Base-by-base conservation (phyloP, 1,284 basidiomycete species). In the Cryptococcus sp. region DNA sequence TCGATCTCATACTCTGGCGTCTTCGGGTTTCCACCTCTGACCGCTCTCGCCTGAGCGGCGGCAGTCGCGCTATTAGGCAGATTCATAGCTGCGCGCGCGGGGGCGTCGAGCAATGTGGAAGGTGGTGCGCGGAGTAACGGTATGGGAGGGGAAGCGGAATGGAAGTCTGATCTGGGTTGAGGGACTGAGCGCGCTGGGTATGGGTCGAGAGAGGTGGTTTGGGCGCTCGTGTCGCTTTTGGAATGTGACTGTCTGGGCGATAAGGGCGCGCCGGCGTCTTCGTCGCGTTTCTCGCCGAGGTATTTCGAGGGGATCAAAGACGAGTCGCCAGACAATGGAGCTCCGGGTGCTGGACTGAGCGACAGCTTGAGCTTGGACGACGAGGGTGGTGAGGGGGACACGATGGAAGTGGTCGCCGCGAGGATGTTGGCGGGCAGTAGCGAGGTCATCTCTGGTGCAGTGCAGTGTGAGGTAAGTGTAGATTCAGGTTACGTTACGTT, bases 1-100 rank as follows among this genome's bases (percentile, higher is more conserved):
- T 69, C 62, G 22, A 75, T 54, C 47, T 71, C 69, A 42, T 70
- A 74, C n/a, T 76, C 74, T 25, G 74, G 73, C 11, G 73, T 75
- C 42, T 53, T 66, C 16, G 58, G 51, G 38, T 74, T 70, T 16
- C 62, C 65, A 1, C 69, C 70, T 23, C 73, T 56, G 10, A 75
- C 64, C 2, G 75, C 74, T 47, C 71, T 57, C 20, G 75, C 75
- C 50, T 77, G 75, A n/a, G 66, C 71, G 2, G 56, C 45, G 16
- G 72, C 69, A 6, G 75, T 76, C 5, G 50, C 19, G 3, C 55
- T 61, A 54, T 77, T 77, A 5, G 75, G 75, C 54, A 77, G 60
- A 50, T 65, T 70, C 68, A 77, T 60, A 7, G 75, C 75, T 39
- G 75, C 75, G 59, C 75, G 41, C 4, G 73, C 74, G 4, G 74